Percentiles rank a stretch among this genome's conserved stretches.
Conservation (phyloP, 768 basidiomycete species). For the Cystofilobasidium macerans region DNA sequence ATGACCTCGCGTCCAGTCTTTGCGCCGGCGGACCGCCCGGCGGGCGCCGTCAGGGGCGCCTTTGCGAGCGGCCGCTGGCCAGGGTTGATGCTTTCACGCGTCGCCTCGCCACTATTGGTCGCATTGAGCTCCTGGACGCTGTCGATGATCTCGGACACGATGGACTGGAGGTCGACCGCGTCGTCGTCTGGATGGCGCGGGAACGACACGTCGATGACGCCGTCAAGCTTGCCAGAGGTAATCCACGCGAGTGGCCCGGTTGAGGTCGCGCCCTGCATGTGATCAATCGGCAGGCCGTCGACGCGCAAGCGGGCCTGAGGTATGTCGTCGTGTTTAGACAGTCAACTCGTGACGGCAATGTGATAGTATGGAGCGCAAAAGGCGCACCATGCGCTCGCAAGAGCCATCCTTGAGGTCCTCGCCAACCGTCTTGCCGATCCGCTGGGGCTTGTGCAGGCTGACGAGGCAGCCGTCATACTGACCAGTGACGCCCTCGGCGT, state of each 20-base stretch:
- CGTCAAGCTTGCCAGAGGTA: slow-evolving; percentile 88
- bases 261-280: slow-evolving; percentile 72
- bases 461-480: slow-evolving; percentile 97
- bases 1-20: slow-evolving; percentile 45
- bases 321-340: not conserved
- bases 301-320: slow-evolving; percentile 79
- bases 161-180: slow-evolving; percentile 56
- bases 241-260: slow-evolving; percentile 91
- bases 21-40: not conserved
- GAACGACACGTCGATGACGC: slow-evolving; percentile 95
- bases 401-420: slow-evolving; percentile 51
- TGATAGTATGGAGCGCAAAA: too few relatives aligned
- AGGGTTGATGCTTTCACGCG: slow-evolving; percentile 40
- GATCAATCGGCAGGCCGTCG: slow-evolving; percentile 93
- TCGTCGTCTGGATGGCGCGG: slow-evolving; percentile 61
- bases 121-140: slow-evolving; percentile 46
- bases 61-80: slow-evolving; percentile 78
- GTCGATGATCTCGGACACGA: slow-evolving; percentile 82
- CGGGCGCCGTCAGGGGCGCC: slow-evolving; percentile 68
- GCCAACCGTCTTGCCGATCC: slow-evolving; percentile 25
- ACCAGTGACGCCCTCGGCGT: slow-evolving; percentile 90
- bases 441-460: slow-evolving; percentile 53
- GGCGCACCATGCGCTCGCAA: slow-evolving; percentile 78
- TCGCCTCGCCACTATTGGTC: slow-evolving; percentile 38
- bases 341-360: not conserved